Conservation (phyloP, 148 eudicot genomes). For the Rhododendron ovatum region DNA sequence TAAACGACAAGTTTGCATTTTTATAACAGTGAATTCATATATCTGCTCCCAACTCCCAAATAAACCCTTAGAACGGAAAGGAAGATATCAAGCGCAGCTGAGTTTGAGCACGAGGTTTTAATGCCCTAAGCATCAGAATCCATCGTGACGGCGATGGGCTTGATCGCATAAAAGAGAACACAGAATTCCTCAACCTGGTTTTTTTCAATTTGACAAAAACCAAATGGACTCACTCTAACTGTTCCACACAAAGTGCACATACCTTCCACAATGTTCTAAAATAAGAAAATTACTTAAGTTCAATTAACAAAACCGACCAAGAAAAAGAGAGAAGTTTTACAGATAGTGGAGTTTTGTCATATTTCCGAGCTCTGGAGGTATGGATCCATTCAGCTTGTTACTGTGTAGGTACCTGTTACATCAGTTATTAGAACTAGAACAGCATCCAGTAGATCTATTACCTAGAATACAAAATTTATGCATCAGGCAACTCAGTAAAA, state of each 20-base stretch:
- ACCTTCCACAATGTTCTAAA: neutral
- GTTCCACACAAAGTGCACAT: neutral
- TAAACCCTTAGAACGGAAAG: neutral
- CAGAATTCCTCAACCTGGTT: neutral
- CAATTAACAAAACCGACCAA: neutral
- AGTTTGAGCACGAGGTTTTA: neutral
- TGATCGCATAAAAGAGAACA: neutral
- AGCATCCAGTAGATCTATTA: neutral
- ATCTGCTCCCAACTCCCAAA: neutral
- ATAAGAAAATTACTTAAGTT: neutral
- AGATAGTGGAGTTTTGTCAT: slow-evolving; percentile 95
- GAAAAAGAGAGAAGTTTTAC: slow-evolving; percentile 29
- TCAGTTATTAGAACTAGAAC: neutral
- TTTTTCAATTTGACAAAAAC: neutral
- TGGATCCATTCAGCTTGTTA: slow-evolving; percentile 76
- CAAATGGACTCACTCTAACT: neutral
- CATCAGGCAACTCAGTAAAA: neutral
- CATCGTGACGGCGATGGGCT: neutral
- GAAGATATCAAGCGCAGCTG: neutral
- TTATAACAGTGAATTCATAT: neutral
- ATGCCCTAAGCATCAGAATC: neutral
- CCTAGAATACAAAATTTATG: neutral
- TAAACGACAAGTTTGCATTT: neutral
- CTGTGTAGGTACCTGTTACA: slow-evolving; percentile 79
- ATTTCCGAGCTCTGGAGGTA: slow-evolving; percentile 96